A percentile compares a stretch with the other conserved stretches of the same genome.
These are phyloP conservation scores for Aspergillus tanneri DNA, from an alignment of 2,329 filamentous ascomycete species.

Conservation along the genomic window DNA sequence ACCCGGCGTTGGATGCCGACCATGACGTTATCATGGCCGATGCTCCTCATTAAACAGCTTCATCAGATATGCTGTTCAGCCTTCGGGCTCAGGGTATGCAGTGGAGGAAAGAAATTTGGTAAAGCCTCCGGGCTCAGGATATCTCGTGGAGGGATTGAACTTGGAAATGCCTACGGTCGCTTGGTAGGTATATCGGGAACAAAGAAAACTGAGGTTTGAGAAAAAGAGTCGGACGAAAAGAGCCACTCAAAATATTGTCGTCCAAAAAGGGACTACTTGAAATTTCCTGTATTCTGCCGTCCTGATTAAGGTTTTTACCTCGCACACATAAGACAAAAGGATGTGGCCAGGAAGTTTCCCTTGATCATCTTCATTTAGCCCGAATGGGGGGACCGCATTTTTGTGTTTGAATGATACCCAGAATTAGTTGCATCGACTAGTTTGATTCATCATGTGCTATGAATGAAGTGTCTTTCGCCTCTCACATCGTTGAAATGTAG, in stretches of 20 bases:
- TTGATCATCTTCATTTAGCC: constrained; percentile 14
- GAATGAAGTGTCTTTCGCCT: too few relatives aligned
- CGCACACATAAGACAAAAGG: constrained; percentile 1
- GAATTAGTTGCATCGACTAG: background rate
- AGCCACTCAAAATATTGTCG: too few relatives aligned
- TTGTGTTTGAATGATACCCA: background rate
- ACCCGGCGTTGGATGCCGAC: too few relatives aligned
- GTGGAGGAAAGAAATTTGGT: background rate
- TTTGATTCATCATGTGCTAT: background rate
- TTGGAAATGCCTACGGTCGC: too few relatives aligned
- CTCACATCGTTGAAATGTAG: too few relatives aligned
- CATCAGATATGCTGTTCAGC: too few relatives aligned
- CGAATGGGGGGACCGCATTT: constrained; percentile 22
- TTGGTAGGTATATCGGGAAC: too few relatives aligned
- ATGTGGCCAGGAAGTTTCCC: constrained; percentile 21
- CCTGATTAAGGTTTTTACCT: constrained; percentile 26
- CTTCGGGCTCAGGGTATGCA: too few relatives aligned
- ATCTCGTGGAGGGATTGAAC: too few relatives aligned
- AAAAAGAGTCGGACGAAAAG: too few relatives aligned
- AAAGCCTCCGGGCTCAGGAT: too few relatives aligned
- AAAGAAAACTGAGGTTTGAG: too few relatives aligned
- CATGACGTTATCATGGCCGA: background rate
- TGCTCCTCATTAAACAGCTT: background rate
- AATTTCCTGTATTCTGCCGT: constrained; percentile 1
- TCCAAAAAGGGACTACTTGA: background rate